Evolutionary conservation across 1,284 basidiomycete species (phyloP).

Genomic region (Albatrellus sp.): DNA sequence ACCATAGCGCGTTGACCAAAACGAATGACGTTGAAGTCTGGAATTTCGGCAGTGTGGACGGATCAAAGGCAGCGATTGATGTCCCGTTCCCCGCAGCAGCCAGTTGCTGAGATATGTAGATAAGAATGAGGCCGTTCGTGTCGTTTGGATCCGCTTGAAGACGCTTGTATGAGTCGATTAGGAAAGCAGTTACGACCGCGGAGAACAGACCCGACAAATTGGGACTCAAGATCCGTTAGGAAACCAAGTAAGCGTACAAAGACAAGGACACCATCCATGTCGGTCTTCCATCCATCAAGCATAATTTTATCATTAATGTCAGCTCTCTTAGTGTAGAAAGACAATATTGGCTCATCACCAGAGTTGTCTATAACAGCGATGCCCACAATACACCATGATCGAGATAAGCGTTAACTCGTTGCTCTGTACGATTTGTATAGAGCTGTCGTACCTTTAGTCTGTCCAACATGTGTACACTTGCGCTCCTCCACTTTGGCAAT

Average conservation of each 20-base stretch:
- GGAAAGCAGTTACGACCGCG: constrained; percentile 1
- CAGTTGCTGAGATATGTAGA: background rate
- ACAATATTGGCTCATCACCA: background rate
- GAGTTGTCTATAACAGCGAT: too few relatives aligned
- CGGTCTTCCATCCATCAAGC: background rate
- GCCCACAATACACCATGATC: background rate
- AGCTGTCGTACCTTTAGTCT: background rate
- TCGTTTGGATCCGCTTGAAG: background rate
- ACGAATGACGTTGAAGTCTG: background rate
- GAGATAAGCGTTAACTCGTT: background rate
- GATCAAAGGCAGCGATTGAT: background rate
- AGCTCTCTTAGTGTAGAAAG: background rate
- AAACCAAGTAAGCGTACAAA: background rate
- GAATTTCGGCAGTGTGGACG: background rate
- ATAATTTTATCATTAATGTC: background rate
- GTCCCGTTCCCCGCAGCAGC: too few relatives aligned
- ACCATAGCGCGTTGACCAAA: background rate
- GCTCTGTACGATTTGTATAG: background rate
- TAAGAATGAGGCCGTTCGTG: background rate
- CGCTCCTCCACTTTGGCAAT: too few relatives aligned
- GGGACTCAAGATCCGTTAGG: too few relatives aligned
- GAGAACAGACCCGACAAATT: background rate
- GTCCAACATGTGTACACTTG: too few relatives aligned
- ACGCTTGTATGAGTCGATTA: background rate
- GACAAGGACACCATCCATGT: background rate